Evolutionary conservation across 179 eudicot genomes (phyloP), one percentile per base, ranked within the genome.

Genomic region (Kewa caespitosa): DNA sequence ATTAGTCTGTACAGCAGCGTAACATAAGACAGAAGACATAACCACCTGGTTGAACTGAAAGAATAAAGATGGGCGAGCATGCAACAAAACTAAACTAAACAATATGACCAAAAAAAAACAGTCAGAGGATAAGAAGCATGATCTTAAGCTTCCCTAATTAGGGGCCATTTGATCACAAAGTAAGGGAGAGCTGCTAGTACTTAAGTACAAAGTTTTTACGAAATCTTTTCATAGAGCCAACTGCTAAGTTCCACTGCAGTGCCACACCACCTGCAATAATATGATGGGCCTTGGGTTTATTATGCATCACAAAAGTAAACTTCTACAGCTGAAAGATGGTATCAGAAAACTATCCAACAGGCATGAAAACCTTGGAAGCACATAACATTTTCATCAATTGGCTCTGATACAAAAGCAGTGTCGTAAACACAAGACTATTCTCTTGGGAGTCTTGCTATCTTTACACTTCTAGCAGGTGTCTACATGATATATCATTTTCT

Each of bases 1-100:
- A 74, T 75, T 81, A 76, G 72, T 81, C 97, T 92, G 89, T 80
- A 55, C 41, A 81, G 70, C 60, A 76, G 54, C 68, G 76, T 75
- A 79, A 30, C 62, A 34, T 74, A 69, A 69, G 55, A 78, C 28
- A 61, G 73, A 25, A 78, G 42, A 34, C 38, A 69, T 62, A 22
- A 73, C 67, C 72, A 38, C 42, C 38, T 38, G 41, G 15, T 50
- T 52, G 48, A 77, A 69, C 27, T 38, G 62, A 57, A 81, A 72
- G 50, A 30, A 50, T 32, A 81, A 48, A 50, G 1, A 31, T 38
- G 28, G 28, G 31, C 41, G 32, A 37, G 5, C 42, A 64, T 30
- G 34, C 17, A 28, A 36, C 42, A 71, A 36, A 64, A 2, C 61
- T 37, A 27, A 67, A 8, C 65, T 37, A 27, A 67, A 8, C 65